These are phyloP conservation scores for Perkinsus marinus DNA, from an alignment of 169 alveolate genomes.

Conservation along the genomic window DNA sequence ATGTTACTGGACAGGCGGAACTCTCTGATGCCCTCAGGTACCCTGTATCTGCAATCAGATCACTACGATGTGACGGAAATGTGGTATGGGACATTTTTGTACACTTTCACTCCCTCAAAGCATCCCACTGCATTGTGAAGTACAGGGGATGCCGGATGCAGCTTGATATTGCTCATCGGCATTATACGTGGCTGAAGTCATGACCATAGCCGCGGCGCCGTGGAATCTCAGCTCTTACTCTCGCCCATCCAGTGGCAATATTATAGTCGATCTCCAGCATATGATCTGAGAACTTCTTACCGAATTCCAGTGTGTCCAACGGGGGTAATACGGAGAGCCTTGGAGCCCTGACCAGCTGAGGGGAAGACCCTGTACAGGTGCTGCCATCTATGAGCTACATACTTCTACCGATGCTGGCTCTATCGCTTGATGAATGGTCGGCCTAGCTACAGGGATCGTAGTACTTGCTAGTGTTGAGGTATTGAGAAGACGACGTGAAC, in stretches of 20 bases:
- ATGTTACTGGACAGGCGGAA: not conserved
- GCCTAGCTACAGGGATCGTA: not conserved
- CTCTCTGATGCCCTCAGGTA: not conserved
- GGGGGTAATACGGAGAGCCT: not conserved
- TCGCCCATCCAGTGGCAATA: not conserved
- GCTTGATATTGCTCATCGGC: not conserved
- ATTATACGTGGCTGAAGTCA: not conserved
- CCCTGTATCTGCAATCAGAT: not conserved
- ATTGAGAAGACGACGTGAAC: not conserved
- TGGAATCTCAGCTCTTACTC: not conserved
- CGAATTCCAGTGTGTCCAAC: not conserved
- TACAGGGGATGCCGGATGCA: not conserved
- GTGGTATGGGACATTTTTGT: not conserved
- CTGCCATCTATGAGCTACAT: not conserved
- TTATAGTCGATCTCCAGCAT: not conserved
- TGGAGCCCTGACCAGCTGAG: not conserved
- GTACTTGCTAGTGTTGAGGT: not conserved
- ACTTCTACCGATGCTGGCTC: not conserved
- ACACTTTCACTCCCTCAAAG: not conserved
- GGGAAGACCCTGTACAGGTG: not conserved
- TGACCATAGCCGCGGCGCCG: not conserved
- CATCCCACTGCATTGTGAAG: not conserved
- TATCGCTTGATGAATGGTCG: not conserved
- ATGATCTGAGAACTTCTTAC: not conserved
- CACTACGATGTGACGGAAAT: not conserved